Evolutionary conservation across 495 filamentous ascomycete genomes (phyloP).

Genomic region (Aspergillus homomorphus): DNA sequence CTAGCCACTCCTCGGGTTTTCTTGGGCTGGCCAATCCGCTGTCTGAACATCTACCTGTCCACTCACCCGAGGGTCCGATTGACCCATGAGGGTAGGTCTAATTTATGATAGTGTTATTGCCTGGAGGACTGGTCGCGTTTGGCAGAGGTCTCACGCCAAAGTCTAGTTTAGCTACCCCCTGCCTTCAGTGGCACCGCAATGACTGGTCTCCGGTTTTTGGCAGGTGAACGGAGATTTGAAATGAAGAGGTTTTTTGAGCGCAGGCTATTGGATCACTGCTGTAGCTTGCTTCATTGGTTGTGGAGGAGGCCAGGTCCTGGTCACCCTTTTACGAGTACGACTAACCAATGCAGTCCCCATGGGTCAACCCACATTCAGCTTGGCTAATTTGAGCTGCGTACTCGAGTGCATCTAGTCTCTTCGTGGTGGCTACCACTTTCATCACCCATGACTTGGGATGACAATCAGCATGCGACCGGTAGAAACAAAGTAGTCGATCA

Average conservation of each 20-base stretch:
- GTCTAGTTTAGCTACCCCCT: neutral
- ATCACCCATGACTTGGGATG: neutral
- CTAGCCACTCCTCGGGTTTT: neutral
- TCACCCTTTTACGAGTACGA: neutral
- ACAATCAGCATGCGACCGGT: conserved; percentile 1
- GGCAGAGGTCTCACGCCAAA: neutral
- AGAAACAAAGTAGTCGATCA: neutral
- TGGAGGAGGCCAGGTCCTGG: neutral
- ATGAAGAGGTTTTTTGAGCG: neutral
- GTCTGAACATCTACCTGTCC: neutral
- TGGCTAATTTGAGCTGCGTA: neutral
- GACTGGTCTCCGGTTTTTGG: neutral
- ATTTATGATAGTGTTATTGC: neutral
- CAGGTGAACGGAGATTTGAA: neutral
- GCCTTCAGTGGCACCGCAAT: neutral
- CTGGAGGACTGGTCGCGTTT: neutral
- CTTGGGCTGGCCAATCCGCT: neutral
- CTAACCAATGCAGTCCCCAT: neutral
- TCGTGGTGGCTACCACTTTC: neutral
- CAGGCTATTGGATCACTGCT: neutral
- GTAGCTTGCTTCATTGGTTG: neutral
- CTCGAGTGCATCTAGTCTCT: neutral
- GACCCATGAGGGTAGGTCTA: neutral
- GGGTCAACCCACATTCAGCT: neutral
- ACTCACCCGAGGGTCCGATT: neutral